These are phyloP conservation scores for Saksenaea oblongispora DNA, from an alignment of 371 early-diverging fungal species.

Conservation along the genomic window DNA sequence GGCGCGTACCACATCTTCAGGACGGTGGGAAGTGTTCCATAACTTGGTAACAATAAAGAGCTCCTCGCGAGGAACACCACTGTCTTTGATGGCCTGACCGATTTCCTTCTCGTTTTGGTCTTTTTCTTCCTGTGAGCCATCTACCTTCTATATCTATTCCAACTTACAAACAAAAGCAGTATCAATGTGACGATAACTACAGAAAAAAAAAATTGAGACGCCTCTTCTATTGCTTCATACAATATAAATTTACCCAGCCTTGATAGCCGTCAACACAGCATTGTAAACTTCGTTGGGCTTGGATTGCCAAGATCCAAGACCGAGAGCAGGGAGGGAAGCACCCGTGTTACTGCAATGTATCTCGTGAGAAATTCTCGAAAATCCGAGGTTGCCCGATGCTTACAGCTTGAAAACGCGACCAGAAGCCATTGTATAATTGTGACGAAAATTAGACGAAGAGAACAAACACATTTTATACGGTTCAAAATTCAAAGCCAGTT, in stretches of 20 bases:
- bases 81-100: slow-evolving; percentile 69
- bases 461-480: neutral
- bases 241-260: slow-evolving; percentile 28
- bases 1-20: slow-evolving; percentile 48
- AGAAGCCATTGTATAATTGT: slow-evolving; percentile 12
- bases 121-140: slow-evolving; percentile 10
- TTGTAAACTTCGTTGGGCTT: slow-evolving; percentile 39
- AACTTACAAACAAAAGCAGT: slow-evolving; percentile 54
- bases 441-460: neutral
- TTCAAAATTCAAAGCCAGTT: neutral
- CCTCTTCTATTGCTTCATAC: neutral
- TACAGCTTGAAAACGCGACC: slow-evolving; percentile 20
- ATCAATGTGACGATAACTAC: slow-evolving; percentile 49
- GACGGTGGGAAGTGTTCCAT: slow-evolving; percentile 62
- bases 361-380: neutral
- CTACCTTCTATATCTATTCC: neutral
- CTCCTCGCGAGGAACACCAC: slow-evolving; percentile 63
- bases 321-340: slow-evolving; percentile 28
- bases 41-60: slow-evolving; percentile 80
- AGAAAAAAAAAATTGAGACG: neutral
- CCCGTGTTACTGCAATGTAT: slow-evolving; percentile 29
- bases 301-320: slow-evolving; percentile 52
- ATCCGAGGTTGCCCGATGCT: neutral
- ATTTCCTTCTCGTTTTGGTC: slow-evolving; percentile 74
- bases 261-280: slow-evolving; percentile 37